A percentile compares a stretch with the other conserved stretches of the same genome.
phyloP scores from a whole-genome alignment of 2,329 filamentous ascomycete genomes.

The Pseudopithomyces chartarum region DNA sequence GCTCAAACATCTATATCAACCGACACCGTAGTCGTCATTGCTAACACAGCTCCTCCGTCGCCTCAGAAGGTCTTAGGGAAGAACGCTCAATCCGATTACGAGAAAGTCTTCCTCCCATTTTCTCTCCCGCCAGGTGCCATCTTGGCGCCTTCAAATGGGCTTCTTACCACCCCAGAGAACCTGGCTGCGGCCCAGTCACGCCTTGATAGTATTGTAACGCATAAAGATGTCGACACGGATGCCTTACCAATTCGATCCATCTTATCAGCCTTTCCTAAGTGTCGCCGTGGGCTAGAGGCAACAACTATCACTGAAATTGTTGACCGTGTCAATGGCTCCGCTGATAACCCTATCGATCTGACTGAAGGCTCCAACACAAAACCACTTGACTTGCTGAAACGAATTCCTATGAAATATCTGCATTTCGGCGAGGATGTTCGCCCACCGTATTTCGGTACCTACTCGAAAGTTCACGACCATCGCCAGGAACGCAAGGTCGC shows the following conservation, averaged over 20 bases:
- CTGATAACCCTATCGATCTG: conserved; percentile 49
- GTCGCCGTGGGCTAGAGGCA: conserved; percentile 22
- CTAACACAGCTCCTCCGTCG: conserved; percentile 37
- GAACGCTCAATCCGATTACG: conserved; percentile 47
- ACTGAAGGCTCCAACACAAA: conserved; percentile 39
- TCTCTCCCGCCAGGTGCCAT: conserved; percentile 74
- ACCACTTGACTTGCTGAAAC: conserved; percentile 51
- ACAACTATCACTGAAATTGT: conserved; percentile 44
- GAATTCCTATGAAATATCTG: conserved; percentile 67
- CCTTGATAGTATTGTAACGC: conserved; percentile 30
- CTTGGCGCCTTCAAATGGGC: conserved; percentile 62
- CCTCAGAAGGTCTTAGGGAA: conserved; percentile 39
- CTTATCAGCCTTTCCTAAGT: conserved; percentile 21
- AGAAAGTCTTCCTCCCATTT: conserved; percentile 79
- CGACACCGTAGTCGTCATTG: conserved; percentile 20
- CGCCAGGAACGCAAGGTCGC: conserved; percentile 53
- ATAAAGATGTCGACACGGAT: conserved; percentile 20
- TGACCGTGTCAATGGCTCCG: conserved; percentile 51
- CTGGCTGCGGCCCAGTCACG: conserved; percentile 32
- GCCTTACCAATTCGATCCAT: conserved; percentile 21
- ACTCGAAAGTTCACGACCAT: conserved; percentile 63
- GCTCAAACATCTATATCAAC: conserved; percentile 32
- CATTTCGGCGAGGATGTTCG: conserved; percentile 67
- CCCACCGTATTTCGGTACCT: conserved; percentile 73
- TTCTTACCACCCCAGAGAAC: conserved; percentile 35